Evolutionary conservation across 1,139 yeast genomes (phyloP).

Genomic region (Arxiozyma bovina): DNA sequence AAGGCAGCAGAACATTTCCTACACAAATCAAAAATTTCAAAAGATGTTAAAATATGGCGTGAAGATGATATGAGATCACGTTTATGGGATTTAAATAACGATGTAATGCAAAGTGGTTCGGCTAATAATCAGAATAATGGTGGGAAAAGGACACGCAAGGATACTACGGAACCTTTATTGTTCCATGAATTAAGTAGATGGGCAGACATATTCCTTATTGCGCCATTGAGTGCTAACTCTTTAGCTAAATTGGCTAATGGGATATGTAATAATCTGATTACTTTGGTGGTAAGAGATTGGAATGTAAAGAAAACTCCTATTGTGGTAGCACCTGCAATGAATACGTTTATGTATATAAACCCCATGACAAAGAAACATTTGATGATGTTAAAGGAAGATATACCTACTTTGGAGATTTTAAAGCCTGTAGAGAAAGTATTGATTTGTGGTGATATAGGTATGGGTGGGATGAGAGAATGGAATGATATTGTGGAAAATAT

Average conservation of each 20-base stretch:
- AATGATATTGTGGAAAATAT: conserved; percentile 77
- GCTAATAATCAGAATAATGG: neutral
- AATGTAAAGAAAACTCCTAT: conserved; percentile 72
- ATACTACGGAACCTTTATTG: conserved; percentile 46
- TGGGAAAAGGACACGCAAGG: conserved; percentile 26
- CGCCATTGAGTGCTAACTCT: conserved; percentile 87
- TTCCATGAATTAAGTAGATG: conserved; percentile 87
- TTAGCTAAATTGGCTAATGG: conserved; percentile 86
- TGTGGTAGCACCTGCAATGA: conserved; percentile 89
- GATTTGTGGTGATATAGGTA: conserved; percentile 83
- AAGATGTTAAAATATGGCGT: conserved; percentile 84
- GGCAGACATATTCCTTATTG: conserved; percentile 87
- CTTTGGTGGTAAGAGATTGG: conserved; percentile 90
- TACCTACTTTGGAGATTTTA: conserved; percentile 84
- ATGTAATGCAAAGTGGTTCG: conserved; percentile 7
- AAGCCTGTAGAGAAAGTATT: conserved; percentile 84
- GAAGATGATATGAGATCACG: conserved; percentile 80
- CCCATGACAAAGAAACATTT: conserved; percentile 79
- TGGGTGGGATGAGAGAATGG: conserved; percentile 97
- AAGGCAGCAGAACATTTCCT: conserved; percentile 76
- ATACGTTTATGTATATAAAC: conserved; percentile 79
- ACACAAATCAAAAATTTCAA: conserved; percentile 66
- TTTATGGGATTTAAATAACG: conserved; percentile 39
- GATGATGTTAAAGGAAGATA: conserved; percentile 65
- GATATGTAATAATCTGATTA: conserved; percentile 76